phyloP scores from a whole-genome alignment of 139 green algal species.

The Picochlorum sp. region DNA sequence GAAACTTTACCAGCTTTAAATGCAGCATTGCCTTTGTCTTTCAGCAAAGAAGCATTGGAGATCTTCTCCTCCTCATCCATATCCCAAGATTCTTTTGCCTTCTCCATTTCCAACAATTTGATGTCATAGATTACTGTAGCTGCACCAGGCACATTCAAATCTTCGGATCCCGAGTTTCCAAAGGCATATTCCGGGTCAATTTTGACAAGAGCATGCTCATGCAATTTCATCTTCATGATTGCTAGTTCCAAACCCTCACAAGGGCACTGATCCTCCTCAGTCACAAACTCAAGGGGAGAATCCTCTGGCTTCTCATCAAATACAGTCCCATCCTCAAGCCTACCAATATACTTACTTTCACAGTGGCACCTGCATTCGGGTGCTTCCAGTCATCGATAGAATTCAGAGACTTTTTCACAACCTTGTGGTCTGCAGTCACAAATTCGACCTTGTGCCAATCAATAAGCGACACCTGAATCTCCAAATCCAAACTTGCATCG shows the following conservation, averaged over 20 bases:
- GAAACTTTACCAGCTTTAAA: slow-evolving; percentile 76
- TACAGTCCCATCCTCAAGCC: slow-evolving; percentile 46
- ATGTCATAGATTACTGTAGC: slow-evolving; percentile 50
- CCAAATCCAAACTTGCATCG: slow-evolving; percentile 45
- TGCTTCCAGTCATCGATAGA: slow-evolving; percentile 57
- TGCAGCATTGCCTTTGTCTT: slow-evolving; percentile 82
- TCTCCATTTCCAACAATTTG: slow-evolving; percentile 51
- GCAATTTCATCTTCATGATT: slow-evolving; percentile 84
- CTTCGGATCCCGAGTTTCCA: slow-evolving; percentile 25
- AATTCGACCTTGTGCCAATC: slow-evolving; percentile 55
- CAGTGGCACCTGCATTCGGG: slow-evolving; percentile 60
- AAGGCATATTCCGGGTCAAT: slow-evolving; percentile 64
- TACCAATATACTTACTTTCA: slow-evolving; percentile 43
- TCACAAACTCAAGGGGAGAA: slow-evolving; percentile 50
- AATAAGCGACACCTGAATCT: slow-evolving; percentile 65
- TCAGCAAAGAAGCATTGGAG: slow-evolving; percentile 39
- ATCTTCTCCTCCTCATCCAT: slow-evolving; percentile 85
- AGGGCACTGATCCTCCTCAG: slow-evolving; percentile 59
- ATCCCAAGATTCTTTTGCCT: slow-evolving; percentile 87
- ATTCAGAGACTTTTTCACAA: slow-evolving; percentile 75
- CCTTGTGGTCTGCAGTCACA: slow-evolving; percentile 37
- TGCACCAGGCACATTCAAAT: slow-evolving; percentile 34
- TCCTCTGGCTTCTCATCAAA: slow-evolving; percentile 52
- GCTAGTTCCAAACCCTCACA: slow-evolving; percentile 73
- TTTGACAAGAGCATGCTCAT: slow-evolving; percentile 65